phyloP scores from a whole-genome alignment of 2,329 filamentous ascomycete genomes.

The Aspergillus viridinutans region DNA sequence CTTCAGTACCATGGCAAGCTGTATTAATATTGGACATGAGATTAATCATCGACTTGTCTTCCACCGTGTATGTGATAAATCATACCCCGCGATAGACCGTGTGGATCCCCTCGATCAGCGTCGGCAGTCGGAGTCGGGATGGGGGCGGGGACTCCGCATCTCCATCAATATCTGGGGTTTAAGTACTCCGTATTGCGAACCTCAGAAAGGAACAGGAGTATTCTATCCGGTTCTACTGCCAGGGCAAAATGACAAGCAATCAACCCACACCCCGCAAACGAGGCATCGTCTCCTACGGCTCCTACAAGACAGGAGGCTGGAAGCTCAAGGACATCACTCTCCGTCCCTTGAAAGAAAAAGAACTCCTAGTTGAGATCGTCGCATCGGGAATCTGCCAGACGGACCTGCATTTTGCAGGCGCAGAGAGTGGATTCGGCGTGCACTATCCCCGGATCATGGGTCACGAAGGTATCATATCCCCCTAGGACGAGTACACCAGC shows the following conservation, averaged over 20 bases:
- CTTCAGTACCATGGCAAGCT: not conserved
- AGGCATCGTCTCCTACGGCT: slow-evolving; percentile 12
- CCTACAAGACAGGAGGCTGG: slow-evolving; percentile 11
- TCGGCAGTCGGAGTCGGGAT: not conserved
- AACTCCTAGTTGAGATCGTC: slow-evolving; percentile 52
- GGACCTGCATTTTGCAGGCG: slow-evolving; percentile 47
- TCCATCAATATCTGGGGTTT: not conserved
- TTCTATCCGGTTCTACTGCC: not conserved
- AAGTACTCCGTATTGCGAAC: not conserved
- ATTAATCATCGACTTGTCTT: no score
- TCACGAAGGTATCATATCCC: slow-evolving; percentile 46
- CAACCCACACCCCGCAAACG: not conserved
- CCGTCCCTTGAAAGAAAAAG: slow-evolving; percentile 32
- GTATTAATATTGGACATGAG: no score
- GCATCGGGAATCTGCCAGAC: slow-evolving; percentile 55
- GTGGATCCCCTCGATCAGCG: not conserved
- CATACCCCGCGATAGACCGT: not conserved
- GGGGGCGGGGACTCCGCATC: not conserved
- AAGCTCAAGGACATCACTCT: slow-evolving; percentile 10
- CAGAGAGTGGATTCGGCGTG: slow-evolving; percentile 30
- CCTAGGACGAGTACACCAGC: slow-evolving; percentile 3
- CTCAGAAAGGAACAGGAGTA: no score
- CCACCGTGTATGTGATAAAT: no score
- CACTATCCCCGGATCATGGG: slow-evolving; percentile 49
- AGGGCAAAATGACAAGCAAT: not conserved